These are phyloP conservation scores for Calophaca sinica DNA, from an alignment of 306 rosid genomes.

Conservation along the genomic window DNA sequence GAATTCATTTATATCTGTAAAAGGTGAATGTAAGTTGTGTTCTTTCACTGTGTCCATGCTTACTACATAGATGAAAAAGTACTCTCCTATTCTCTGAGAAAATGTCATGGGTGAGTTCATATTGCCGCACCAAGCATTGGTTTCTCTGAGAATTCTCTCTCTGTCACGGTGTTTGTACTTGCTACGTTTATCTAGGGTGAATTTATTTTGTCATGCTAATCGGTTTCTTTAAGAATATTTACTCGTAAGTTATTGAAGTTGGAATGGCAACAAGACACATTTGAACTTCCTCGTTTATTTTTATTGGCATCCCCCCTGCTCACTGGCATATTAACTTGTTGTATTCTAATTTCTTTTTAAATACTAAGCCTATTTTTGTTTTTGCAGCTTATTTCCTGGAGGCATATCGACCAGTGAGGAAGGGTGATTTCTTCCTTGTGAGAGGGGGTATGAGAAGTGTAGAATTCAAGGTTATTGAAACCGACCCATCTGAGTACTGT, in stretches of 20 bases:
- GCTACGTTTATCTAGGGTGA: neutral
- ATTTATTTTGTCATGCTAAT: neutral
- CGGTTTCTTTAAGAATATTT: neutral
- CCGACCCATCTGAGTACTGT: constrained; percentile 92
- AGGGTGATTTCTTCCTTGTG: constrained; percentile 93
- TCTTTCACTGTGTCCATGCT: neutral
- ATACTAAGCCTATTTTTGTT: constrained; percentile 35
- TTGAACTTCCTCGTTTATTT: constrained; percentile 5
- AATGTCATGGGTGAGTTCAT: neutral
- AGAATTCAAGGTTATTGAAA: constrained; percentile 98
- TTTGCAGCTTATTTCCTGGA: constrained; percentile 90
- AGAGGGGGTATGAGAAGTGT: constrained; percentile 99
- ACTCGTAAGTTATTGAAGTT: neutral
- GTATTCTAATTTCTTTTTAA: constrained; percentile 8
- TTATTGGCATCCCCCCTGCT: neutral
- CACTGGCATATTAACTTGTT: neutral
- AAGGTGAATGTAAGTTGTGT: neutral
- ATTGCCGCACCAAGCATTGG: neutral
- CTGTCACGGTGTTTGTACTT: neutral
- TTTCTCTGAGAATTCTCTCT: neutral
- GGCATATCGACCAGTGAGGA: constrained; percentile 93
- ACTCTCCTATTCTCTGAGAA: neutral
- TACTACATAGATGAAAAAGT: neutral
- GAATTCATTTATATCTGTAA: neutral
- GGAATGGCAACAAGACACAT: neutral